Evolutionary conservation across 352 stramenopile genomes (phyloP).

Genomic region (Pythium aquatile): DNA sequence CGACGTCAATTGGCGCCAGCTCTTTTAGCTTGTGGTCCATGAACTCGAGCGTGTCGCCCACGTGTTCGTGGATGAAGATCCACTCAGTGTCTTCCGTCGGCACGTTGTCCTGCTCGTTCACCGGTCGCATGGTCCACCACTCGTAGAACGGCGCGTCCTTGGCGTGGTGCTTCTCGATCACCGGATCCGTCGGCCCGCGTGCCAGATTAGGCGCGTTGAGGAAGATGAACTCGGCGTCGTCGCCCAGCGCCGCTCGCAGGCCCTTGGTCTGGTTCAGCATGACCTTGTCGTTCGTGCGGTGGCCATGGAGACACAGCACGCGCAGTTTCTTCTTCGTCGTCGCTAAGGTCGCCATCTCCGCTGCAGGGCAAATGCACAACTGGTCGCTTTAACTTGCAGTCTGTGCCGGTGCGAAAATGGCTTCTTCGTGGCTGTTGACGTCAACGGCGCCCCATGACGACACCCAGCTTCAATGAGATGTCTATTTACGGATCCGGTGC

Average conservation of each 20-base stretch:
- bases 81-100: slow-evolving; percentile 25
- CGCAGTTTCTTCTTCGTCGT: slow-evolving; percentile 35
- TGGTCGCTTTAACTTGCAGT: slow-evolving; percentile 4
- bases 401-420: slow-evolving; percentile 4
- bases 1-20: slow-evolving; percentile 72
- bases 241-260: slow-evolving; percentile 54
- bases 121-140: slow-evolving; percentile 52
- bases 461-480: background rate
- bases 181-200: slow-evolving; percentile 51
- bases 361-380: background rate
- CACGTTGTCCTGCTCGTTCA: slow-evolving; percentile 44
- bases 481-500: background rate
- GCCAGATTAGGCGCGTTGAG: slow-evolving; percentile 52
- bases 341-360: background rate
- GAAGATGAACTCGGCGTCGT: slow-evolving; percentile 66
- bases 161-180: slow-evolving; percentile 53
- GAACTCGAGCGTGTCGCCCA: slow-evolving; percentile 42
- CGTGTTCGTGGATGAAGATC: slow-evolving; percentile 22
- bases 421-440: slow-evolving; percentile 8
- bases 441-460: slow-evolving; percentile 3
- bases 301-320: slow-evolving; percentile 73
- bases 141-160: slow-evolving; percentile 73
- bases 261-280: slow-evolving; percentile 68
- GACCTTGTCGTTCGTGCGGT: slow-evolving; percentile 68
- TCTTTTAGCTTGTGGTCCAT: slow-evolving; percentile 55